Percentiles rank a stretch among this genome's conserved stretches.
Evolutionary conservation across 2,329 filamentous ascomycete species (phyloP).

Genomic region (Parascedosporium putredinis): DNA sequence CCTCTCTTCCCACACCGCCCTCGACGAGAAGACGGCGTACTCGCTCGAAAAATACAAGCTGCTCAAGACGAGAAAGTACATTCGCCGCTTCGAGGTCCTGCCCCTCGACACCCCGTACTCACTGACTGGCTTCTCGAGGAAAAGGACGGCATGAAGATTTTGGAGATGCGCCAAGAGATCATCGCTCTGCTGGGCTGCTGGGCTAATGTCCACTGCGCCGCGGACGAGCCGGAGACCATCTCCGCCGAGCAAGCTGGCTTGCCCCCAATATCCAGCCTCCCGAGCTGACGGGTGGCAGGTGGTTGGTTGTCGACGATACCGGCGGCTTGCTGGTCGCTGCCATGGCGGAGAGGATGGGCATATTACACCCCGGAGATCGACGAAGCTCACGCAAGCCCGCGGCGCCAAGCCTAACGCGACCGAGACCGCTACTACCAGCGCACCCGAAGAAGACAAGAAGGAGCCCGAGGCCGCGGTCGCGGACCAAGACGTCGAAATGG

Average conservation of each 20-base stretch:
- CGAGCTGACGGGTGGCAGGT: slow-evolving; percentile 37
- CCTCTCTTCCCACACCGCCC: slow-evolving; percentile 74
- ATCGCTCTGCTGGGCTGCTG: slow-evolving; percentile 75
- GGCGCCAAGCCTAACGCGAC: neutral
- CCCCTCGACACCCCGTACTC: slow-evolving; percentile 71
- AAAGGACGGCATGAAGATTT: slow-evolving; percentile 60
- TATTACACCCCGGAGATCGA: slow-evolving; percentile 45
- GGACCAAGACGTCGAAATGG: neutral
- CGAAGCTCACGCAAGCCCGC: neutral
- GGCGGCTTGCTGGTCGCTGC: slow-evolving; percentile 73
- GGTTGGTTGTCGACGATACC: slow-evolving; percentile 79
- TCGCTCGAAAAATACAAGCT: slow-evolving; percentile 93
- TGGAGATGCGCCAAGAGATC: slow-evolving; percentile 80
- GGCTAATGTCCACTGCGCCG: slow-evolving; percentile 77
- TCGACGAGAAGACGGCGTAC: slow-evolving; percentile 91
- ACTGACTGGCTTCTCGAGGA: slow-evolving; percentile 70
- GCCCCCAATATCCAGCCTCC: slow-evolving; percentile 6
- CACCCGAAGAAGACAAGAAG: neutral
- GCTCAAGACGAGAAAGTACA: slow-evolving; percentile 86
- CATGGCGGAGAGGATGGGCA: slow-evolving; percentile 80
- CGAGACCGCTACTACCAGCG: neutral
- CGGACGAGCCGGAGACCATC: slow-evolving; percentile 20
- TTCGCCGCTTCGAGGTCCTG: slow-evolving; percentile 74
- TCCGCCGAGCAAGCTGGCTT: slow-evolving; percentile 10
- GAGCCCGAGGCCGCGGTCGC: neutral